Evolutionary conservation across 106 monocot species (phyloP).

Genomic region (Allium cepa): DNA sequence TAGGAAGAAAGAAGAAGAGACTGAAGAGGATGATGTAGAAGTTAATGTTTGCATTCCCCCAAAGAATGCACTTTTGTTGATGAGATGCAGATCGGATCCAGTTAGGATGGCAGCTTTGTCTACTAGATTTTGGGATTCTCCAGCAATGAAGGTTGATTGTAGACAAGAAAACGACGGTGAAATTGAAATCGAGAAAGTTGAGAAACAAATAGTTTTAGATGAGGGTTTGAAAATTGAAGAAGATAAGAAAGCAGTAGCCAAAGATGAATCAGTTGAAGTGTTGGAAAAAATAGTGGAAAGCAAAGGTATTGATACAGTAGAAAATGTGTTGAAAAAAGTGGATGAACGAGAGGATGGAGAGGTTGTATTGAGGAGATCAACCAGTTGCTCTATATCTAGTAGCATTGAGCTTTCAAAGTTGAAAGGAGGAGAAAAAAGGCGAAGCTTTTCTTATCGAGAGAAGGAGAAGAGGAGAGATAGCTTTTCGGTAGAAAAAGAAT

Average conservation of each 20-base stretch:
- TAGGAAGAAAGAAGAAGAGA: conserved; percentile 10
- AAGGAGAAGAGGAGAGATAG: conserved; percentile 50
- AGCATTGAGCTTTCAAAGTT: conserved; percentile 26
- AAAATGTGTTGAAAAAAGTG: conserved; percentile 9
- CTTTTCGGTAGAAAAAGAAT: conserved; percentile 58
- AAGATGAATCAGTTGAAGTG: conserved; percentile 6
- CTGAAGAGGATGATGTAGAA: neutral
- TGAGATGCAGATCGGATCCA: conserved; percentile 97
- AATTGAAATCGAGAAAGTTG: neutral
- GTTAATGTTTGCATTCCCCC: conserved; percentile 76
- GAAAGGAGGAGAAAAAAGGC: conserved; percentile 27
- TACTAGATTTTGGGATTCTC: conserved; percentile 66
- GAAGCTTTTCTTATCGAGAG: conserved; percentile 27
- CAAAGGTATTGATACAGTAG: neutral
- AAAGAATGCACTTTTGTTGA: conserved; percentile 79
- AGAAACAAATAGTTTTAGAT: neutral
- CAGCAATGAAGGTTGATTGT: conserved; percentile 18
- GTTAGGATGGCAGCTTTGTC: conserved; percentile 81
- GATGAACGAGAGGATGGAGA: conserved; percentile 8
- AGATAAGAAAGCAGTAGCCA: neutral
- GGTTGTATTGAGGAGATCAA: conserved; percentile 22
- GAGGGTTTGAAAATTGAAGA: neutral
- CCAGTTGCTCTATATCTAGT: conserved; percentile 23
- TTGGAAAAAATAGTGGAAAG: neutral
- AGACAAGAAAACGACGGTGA: conserved; percentile 2